These are phyloP conservation scores for Diaporthe caulivora DNA, from an alignment of 2,329 filamentous ascomycete genomes.

Conservation along the genomic window DNA sequence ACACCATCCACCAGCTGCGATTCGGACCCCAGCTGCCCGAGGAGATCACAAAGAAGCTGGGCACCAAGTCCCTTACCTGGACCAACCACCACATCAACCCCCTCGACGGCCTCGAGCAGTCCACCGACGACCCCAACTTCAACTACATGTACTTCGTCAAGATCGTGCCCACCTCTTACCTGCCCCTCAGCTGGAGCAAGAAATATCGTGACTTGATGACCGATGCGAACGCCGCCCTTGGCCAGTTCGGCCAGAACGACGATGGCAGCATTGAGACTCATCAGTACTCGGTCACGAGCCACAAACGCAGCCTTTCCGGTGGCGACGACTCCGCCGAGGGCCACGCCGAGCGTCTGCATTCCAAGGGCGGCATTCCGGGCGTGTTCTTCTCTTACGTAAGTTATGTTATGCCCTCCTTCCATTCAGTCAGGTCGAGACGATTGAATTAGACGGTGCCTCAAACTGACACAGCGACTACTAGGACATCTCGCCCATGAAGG, in stretches of 20 bases:
- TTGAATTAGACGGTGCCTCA: background rate
- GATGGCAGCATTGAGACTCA: conserved; percentile 95
- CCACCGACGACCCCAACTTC: conserved; percentile 83
- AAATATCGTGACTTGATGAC: conserved; percentile 55
- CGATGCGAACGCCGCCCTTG: conserved; percentile 72
- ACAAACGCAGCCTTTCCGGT: conserved; percentile 88
- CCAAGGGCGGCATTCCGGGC: conserved; percentile 91
- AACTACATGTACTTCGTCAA: conserved; percentile 99
- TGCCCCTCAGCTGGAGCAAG: conserved; percentile 90
- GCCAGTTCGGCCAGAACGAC: conserved; percentile 73
- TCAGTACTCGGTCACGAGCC: conserved; percentile 97
- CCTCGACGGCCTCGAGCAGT: conserved; percentile 83
- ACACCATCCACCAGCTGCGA: conserved; percentile 87
- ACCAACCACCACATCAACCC: conserved; percentile 94
- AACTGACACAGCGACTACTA: conserved; percentile 52
- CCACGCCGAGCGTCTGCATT: conserved; percentile 92
- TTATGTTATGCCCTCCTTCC: conserved; percentile 42
- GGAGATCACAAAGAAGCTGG: conserved; percentile 71
- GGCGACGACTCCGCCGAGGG: conserved; percentile 88
- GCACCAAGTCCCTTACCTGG: conserved; percentile 71
- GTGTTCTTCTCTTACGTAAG: conserved; percentile 98
- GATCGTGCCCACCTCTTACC: conserved; percentile 95
- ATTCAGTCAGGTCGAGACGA: background rate
- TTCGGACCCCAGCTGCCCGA: conserved; percentile 94
- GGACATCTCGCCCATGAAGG: conserved; percentile 99